Evolutionary conservation across 208 protist genomes (phyloP).

Genomic region (Acanthamoeba culbertsoni): DNA sequence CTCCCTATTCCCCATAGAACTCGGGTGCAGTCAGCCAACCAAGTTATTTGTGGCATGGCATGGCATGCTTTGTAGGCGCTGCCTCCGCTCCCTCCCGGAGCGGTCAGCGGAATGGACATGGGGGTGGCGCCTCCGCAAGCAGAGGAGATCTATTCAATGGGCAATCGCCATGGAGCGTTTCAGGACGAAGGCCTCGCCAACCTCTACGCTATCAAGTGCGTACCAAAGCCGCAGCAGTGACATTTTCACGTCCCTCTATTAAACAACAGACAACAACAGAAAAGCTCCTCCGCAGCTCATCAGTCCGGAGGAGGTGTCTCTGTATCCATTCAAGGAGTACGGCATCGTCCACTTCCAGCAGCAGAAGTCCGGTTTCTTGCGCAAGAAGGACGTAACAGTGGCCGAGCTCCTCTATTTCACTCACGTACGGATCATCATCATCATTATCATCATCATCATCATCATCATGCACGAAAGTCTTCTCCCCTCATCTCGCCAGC

Average conservation of each 20-base stretch:
- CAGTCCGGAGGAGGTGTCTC: constrained; percentile 25
- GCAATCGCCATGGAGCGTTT: background rate
- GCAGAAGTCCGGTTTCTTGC: constrained; percentile 32
- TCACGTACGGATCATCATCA: background rate
- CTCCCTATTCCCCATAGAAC: no score
- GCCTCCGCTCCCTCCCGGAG: background rate
- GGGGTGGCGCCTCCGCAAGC: background rate
- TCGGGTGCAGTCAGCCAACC: no score
- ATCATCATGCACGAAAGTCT: no score
- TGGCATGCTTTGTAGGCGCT: no score
- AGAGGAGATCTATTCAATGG: background rate
- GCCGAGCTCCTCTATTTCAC: background rate
- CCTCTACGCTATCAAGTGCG: background rate
- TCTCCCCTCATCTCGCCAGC: no score
- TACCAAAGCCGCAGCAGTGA: background rate
- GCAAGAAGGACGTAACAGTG: constrained; percentile 47
- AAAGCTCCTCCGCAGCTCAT: constrained; percentile 27
- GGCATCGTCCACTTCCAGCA: constrained; percentile 24
- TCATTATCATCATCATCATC: no score
- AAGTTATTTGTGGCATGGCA: no score
- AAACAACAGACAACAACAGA: background rate
- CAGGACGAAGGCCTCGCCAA: background rate
- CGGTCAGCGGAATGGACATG: background rate
- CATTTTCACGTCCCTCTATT: background rate
- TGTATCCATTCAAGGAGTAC: constrained; percentile 49